Evolutionary conservation across 441 rosid species (phyloP), one percentile per base, ranked within the genome.

Genomic region (Bocquillonia castaneifolia): DNA sequence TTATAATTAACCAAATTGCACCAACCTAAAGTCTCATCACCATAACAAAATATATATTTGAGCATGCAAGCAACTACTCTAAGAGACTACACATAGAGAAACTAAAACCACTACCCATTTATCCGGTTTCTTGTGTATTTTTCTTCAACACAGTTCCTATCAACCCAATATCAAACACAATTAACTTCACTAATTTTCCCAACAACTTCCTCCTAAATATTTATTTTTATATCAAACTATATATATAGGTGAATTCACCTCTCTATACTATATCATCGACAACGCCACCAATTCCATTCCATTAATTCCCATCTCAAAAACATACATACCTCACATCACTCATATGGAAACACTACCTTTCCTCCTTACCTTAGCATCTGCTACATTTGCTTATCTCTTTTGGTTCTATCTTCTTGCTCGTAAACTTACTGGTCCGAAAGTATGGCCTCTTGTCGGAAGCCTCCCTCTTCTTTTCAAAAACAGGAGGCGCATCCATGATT

Each of bases 361-460:
- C 20, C 40, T 75, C 64, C 63, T 84, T 32, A 47, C 78, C 66
- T 48, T 86, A 7, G 73, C 78, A 18, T 83, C 83, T 36, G 77
- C 73, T 5, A 37, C 82, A 14, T 79, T 77, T 1, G 72, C 82
- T 28, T 92, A 92, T 70, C 84, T 86, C 17, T 2, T 90, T 9
- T 92, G 98, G 98, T 92, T 90, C 90, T 79, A 80, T 68, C 74
- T 88, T 68, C 67, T 92, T 10, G 78, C 89, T 70, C 75, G 87
- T 55, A 83, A 73, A 52, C 84, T 90, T 2, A 86, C 88, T 5
- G 98, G 98, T 34, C 91, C 96, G 0, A 87, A 63, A 59, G 85
- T 81, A 13, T 85, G 84, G 78, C 98, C 98, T 0, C 5, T 92
- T 3, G 76, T 90, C 1, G 98, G 98, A 8, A 88, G 95, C 69